Evolutionary conservation across 139 green algal species (phyloP).

Genomic region (Dunaliella sp.): DNA sequence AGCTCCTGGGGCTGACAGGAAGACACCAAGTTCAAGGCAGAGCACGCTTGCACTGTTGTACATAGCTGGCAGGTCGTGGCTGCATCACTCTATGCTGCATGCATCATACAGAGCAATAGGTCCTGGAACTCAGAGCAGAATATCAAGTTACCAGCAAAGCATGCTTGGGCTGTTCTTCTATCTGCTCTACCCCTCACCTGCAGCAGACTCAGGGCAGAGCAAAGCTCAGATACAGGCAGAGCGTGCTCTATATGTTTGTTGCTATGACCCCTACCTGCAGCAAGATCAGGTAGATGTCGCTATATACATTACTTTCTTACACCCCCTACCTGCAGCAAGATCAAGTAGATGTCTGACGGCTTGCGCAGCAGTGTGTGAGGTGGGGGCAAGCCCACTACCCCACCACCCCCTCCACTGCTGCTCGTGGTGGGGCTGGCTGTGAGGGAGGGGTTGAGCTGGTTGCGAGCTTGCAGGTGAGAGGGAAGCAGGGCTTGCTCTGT

Average conservation of each 20-base stretch:
- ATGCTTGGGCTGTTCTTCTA: not conserved
- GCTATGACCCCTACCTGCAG: not conserved
- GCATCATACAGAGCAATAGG: not conserved
- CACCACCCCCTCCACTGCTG: not conserved
- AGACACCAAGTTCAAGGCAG: too few relatives aligned
- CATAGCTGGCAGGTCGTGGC: too few relatives aligned
- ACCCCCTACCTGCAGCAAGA: not conserved
- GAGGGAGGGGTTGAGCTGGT: not conserved
- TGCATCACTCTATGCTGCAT: not conserved
- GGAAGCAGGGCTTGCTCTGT: not conserved
- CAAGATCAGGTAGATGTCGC: not conserved
- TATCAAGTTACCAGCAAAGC: not conserved
- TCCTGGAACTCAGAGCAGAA: not conserved
- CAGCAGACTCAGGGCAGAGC: too few relatives aligned
- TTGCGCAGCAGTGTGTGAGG: not conserved
- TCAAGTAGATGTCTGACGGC: constrained; percentile 10
- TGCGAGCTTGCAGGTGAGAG: not conserved
- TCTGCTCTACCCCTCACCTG: too few relatives aligned
- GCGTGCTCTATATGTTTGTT: too few relatives aligned
- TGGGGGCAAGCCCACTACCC: not conserved
- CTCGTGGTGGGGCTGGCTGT: not conserved
- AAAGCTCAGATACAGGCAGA: not conserved
- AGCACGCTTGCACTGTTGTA: too few relatives aligned
- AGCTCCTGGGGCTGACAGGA: too few relatives aligned
- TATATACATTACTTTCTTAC: not conserved